Evolutionary conservation across 495 filamentous ascomycete genomes (phyloP), one percentile per base, ranked within the genome.

Genomic region (Aspergillus mulundensis): DNA sequence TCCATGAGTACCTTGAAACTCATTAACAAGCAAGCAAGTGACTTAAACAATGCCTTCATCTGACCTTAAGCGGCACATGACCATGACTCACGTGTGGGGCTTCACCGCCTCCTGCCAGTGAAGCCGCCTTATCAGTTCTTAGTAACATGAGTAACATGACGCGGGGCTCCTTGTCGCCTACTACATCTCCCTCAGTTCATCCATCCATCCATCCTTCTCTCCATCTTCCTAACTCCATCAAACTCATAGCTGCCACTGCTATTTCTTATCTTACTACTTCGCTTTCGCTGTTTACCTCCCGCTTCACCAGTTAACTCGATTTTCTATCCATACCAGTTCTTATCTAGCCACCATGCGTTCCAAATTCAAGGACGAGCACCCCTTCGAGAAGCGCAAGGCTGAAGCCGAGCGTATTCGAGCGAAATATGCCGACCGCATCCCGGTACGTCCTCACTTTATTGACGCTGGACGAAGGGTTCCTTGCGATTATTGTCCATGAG

Each of bases 361-460:
- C 71, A 97, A 97, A 83, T 97, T 97, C 78, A 98, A 97, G 88
- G 94, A 98, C 86, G 94, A 97, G 85, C 94, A 97, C 78, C 90
- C 91, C 69, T 97, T 97, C 74, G 92, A 96, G 89, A 97, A 98
- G 87, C 78, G 80, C 63, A 96, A 96, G 89, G 94, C 94, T 55
- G 94, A 98, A 75, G 94, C 94, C 69, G 95, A 97, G 80, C 91
- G 94, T 66, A 97, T 96, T 67, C 91, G 95, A 59, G 92, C 96
- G 80, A 99, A 97, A 75, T 99, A 99, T 73, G 85, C 89, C 59
- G 94, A 99, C 73, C 91, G 94, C 64, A 99, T 99, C 75, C 94
- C 94, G 41, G 94, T 98, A 86, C 20, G 46, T 50, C 21, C 36
- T 45, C 18, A 25, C 14, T 50, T 45, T 49, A 23, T 10, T 47